Percentiles rank a stretch among this genome's conserved stretches.
These are phyloP conservation scores for Thozetella sp. DNA, from an alignment of 495 filamentous ascomycete species.

Conservation along the genomic window DNA sequence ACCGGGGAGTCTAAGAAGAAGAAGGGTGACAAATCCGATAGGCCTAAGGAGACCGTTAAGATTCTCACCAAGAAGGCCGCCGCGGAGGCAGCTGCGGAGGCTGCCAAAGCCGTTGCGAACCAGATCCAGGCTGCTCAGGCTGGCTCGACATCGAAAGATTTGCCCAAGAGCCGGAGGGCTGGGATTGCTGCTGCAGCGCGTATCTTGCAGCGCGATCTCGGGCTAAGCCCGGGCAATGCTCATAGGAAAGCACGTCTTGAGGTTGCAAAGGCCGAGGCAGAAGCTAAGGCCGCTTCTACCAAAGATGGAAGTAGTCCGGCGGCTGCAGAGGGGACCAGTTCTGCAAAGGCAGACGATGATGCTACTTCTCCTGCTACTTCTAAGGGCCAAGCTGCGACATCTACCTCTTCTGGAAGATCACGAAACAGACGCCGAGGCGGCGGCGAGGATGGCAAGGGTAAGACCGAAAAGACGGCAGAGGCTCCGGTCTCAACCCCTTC, in stretches of 20 bases:
- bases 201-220: conserved; percentile 89
- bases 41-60: conserved; percentile 75
- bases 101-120: conserved; percentile 36
- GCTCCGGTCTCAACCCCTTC: conserved; percentile 10
- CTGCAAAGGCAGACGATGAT: conserved; percentile 32
- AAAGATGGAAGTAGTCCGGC: conserved; percentile 35
- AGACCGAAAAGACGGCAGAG: conserved; percentile 18
- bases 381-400: conserved; percentile 17
- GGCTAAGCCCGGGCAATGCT: conserved; percentile 67
- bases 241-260: conserved; percentile 54
- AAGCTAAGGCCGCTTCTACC: conserved; percentile 31
- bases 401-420: conserved; percentile 23
- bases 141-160: conserved; percentile 23
- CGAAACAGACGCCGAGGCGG: conserved; percentile 23
- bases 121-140: conserved; percentile 29
- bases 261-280: conserved; percentile 50
- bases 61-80: conserved; percentile 73
- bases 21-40: conserved; percentile 62
- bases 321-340: conserved; percentile 20
- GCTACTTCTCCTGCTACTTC: conserved; percentile 15
- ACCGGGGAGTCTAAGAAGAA: conserved; percentile 46
- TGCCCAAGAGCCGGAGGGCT: conserved; percentile 57
- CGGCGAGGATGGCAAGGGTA: conserved; percentile 21
- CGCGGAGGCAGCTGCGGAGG: conserved; percentile 50
- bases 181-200: conserved; percentile 76